Evolutionary conservation across 2,329 filamentous ascomycete genomes (phyloP), one percentile per base, ranked within the genome.

Genomic region (Fusarium continuum): DNA sequence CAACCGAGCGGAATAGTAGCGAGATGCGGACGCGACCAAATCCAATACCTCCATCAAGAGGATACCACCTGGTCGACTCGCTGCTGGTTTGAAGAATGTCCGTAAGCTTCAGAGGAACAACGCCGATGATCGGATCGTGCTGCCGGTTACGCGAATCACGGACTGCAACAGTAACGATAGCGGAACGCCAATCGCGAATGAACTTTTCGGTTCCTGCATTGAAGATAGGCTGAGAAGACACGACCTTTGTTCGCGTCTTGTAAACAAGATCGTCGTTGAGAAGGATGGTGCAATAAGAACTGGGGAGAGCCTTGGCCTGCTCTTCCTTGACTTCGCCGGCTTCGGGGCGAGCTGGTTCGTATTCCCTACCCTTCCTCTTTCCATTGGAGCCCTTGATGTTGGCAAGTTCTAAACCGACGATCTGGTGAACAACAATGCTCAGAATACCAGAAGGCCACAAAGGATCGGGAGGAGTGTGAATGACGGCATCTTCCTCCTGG

Each of bases 171-270:
- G 93, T 97, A 49, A 96, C 84, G 54, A 97, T 91, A 39, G 86
- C 85, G 16, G 91, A 95, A 63, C 92, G 85, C 95, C 95, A 99
- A 73, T 99, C 94, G 19, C 94, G 89, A 25, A 98, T 81, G 70
- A 98, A 98, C 11, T 90, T 87, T 73, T 99, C 95, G 0, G 93
- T 97, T 57, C 94, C 94, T 4, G 95, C 93, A 69, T 98, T 97
- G 83, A 97, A 98, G 64, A 98, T 97, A 2, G 95, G 95, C 74
- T 96, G 93, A 47, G 92, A 96, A 29, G 91, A 96, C 8, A 96
- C 91, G 5, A 93, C 93, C 81, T 99, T 98, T 29, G 92, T 87
- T 71, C 95, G 87, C n/a, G 94, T 98, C 72, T 94, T 93, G 81
- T 97, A 98, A 16, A 93, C 85, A 67, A 97, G 78, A 70, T 96